Percentiles rank a stretch among this genome's conserved stretches.
These are phyloP conservation scores for Hortiboletus rubellus DNA, from an alignment of 1,284 basidiomycete genomes.

Conservation along the genomic window DNA sequence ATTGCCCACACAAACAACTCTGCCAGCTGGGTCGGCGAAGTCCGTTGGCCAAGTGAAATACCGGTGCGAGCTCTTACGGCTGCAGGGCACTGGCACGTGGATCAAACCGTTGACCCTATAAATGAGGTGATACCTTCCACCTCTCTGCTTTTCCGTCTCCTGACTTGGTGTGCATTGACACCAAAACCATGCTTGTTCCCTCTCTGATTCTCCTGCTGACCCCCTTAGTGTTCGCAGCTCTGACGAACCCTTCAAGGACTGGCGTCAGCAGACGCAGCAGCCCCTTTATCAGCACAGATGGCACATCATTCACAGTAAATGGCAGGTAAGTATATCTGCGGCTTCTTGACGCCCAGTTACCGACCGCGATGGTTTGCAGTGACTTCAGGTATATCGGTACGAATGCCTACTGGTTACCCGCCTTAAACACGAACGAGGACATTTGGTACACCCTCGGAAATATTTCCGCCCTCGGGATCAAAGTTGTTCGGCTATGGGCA, in stretches of 20 bases:
- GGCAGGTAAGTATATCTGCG: constrained; percentile 40
- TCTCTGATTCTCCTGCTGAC: constrained; percentile 16
- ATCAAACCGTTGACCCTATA: constrained; percentile 19
- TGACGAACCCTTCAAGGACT: constrained; percentile 18
- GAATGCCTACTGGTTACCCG: constrained; percentile 66
- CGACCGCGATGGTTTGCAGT: constrained; percentile 33
- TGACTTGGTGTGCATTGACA: not conserved
- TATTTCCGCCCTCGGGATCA: constrained; percentile 57
- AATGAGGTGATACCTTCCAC: not conserved
- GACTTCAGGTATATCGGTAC: constrained; percentile 60
- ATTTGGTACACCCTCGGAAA: constrained; percentile 57
- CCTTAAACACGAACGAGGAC: constrained; percentile 55
- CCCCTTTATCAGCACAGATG: constrained; percentile 44
- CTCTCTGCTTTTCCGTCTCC: constrained; percentile 2
- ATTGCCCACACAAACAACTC: not conserved
- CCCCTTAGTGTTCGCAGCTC: constrained; percentile 15
- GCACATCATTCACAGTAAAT: constrained; percentile 50
- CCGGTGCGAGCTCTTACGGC: not conserved
- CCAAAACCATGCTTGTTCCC: constrained; percentile 21
- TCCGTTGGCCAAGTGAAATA: constrained; percentile 3
- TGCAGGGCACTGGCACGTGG: constrained; percentile 10
- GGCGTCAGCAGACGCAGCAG: constrained; percentile 15
- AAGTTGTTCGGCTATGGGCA: constrained; percentile 67
- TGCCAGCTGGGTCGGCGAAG: not conserved
- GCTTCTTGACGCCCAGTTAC: constrained; percentile 1